phyloP scores from a whole-genome alignment of 768 basidiomycete genomes.

The Dendrothele bispora region DNA sequence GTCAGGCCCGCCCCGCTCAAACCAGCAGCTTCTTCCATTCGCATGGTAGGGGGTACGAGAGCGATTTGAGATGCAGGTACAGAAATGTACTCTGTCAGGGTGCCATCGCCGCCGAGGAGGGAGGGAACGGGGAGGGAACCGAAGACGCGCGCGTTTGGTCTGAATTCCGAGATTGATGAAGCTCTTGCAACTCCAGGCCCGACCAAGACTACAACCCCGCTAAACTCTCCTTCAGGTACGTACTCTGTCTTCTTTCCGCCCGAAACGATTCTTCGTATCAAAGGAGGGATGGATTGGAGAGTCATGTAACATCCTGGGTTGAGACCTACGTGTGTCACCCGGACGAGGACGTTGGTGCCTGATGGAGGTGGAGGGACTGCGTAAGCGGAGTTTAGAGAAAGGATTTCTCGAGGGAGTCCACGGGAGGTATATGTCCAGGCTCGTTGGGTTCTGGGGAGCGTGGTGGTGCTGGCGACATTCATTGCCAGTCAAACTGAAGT shows the following conservation, averaged over 20 bases:
- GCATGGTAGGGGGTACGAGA: constrained; percentile 7
- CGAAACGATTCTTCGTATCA: constrained; percentile 8
- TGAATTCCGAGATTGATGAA: constrained; percentile 2
- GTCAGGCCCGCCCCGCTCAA: constrained; percentile 13
- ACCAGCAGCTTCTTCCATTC: constrained; percentile 10
- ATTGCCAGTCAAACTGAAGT: background rate
- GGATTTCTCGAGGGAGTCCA: constrained; percentile 12
- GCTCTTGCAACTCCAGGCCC: constrained; percentile 9
- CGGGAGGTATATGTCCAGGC: constrained; percentile 14
- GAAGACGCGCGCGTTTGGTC: constrained; percentile 11
- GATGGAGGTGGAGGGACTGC: constrained; percentile 9
- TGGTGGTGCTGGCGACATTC: background rate
- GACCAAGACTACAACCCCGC: constrained; percentile 13
- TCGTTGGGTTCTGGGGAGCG: constrained; percentile 11
- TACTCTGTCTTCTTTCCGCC: constrained; percentile 8
- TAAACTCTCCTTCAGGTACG: constrained; percentile 15
- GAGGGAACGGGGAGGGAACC: constrained; percentile 10
- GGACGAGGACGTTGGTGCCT: constrained; percentile 9
- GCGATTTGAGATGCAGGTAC: constrained; percentile 10
- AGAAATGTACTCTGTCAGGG: constrained; percentile 12
- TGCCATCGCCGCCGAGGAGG: constrained; percentile 7
- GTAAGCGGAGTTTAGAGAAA: constrained; percentile 6
- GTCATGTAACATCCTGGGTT: constrained; percentile 12
- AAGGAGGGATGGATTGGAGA: constrained; percentile 7
- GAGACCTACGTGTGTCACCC: constrained; percentile 11